These are phyloP conservation scores for Exophiala spinifera DNA, from an alignment of 2,329 filamentous ascomycete genomes.

Conservation along the genomic window DNA sequence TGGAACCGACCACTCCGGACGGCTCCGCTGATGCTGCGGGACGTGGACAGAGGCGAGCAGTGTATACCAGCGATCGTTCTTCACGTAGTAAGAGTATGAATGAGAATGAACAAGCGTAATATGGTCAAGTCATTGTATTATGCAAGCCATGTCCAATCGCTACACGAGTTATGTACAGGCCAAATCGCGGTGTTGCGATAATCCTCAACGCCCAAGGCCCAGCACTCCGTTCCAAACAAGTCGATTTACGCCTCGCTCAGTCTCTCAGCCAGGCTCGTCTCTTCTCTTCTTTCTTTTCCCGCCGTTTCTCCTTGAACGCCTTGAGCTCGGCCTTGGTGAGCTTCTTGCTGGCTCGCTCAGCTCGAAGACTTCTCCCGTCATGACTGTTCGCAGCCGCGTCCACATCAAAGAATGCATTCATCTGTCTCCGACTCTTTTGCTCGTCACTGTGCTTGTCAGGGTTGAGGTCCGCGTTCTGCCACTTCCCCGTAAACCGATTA, in stretches of 20 bases:
- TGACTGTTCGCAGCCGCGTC: constrained; percentile 90
- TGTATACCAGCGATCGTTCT: too few species aligned
- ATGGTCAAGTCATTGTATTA: too few species aligned
- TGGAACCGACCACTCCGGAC: too few species aligned
- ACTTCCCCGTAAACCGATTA: constrained; percentile 85
- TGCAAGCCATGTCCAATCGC: too few species aligned
- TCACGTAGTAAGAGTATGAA: too few species aligned
- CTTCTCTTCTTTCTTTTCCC: constrained; percentile 91
- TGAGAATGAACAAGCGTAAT: too few species aligned
- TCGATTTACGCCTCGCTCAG: constrained; percentile 44
- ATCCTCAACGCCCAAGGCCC: not conserved
- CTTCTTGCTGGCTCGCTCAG: constrained; percentile 82
- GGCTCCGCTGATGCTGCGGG: too few species aligned
- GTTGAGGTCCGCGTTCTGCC: constrained; percentile 65
- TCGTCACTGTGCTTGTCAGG: constrained; percentile 81
- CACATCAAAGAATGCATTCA: constrained; percentile 94
- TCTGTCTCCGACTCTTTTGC: constrained; percentile 79
- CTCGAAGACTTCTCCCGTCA: constrained; percentile 85
- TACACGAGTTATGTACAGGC: too few species aligned
- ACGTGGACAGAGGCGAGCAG: too few species aligned
- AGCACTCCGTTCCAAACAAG: not conserved
- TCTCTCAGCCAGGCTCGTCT: constrained; percentile 85
- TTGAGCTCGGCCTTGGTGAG: constrained; percentile 82
- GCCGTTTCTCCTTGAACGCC: constrained; percentile 84
- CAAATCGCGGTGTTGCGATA: not conserved